Percentiles rank a stretch among this genome's conserved stretches.
Conservation (phyloP, 345 rosid genomes). For the Populus ilicifolia region DNA sequence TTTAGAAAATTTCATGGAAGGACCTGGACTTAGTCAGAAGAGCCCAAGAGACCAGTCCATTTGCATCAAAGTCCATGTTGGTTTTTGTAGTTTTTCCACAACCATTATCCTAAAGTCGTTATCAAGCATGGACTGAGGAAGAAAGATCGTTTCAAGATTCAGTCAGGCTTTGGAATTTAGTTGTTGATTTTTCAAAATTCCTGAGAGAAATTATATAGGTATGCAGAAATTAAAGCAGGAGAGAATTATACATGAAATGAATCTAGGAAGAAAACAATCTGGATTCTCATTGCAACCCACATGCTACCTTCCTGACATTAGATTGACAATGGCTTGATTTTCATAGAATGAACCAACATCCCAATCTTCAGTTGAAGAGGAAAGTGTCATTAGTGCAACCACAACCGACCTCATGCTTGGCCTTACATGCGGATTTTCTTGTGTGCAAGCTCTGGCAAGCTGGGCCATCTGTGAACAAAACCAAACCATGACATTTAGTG, state of each 20-base stretch:
- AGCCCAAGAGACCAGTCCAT: too few relatives aligned
- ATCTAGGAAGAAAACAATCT: neutral
- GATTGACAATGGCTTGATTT: conserved; percentile 16
- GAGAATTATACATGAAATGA: neutral
- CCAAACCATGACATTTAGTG: neutral
- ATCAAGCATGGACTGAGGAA: too few relatives aligned
- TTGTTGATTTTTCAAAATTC: too few relatives aligned
- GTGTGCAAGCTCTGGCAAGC: conserved; percentile 75
- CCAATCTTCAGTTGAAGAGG: conserved; percentile 75
- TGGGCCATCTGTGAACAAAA: conserved; percentile 62
- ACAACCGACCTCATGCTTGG: conserved; percentile 81
- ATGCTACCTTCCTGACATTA: conserved; percentile 14
- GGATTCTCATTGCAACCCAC: neutral
- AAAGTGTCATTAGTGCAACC: conserved; percentile 69
- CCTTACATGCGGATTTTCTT: conserved; percentile 65
- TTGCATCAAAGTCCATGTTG: too few relatives aligned
- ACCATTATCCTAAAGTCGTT: too few relatives aligned
- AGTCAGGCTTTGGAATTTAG: too few relatives aligned
- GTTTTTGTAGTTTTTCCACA: too few relatives aligned
- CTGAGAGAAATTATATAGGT: neutral
- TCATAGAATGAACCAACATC: conserved; percentile 31
- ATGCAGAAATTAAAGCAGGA: too few relatives aligned
- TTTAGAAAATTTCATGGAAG: too few relatives aligned
- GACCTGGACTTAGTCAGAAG: too few relatives aligned
- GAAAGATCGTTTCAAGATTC: too few relatives aligned